Percentiles rank a stretch among this genome's conserved stretches.
phyloP scores from a whole-genome alignment of 192 early-diverging fungal genomes.

The Coemansia sp. region DNA sequence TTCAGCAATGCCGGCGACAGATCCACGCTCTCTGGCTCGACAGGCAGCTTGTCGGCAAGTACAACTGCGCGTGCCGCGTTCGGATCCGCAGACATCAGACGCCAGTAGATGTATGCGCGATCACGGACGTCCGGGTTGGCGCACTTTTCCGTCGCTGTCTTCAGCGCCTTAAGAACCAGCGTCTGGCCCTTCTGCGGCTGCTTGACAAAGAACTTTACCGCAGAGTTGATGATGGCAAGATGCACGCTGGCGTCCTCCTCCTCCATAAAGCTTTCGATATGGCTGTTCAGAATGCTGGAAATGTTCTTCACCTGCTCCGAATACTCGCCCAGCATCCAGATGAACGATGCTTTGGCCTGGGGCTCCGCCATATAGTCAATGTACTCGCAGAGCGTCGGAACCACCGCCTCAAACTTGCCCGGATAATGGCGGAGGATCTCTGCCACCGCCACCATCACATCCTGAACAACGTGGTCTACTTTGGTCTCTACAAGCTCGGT shows the following conservation, averaged over 20 bases:
- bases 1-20: constrained; percentile 78
- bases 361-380: constrained; percentile 88
- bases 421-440: constrained; percentile 97
- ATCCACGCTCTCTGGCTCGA: constrained; percentile 66
- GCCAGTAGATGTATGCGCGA: constrained; percentile 97
- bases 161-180: constrained; percentile 84
- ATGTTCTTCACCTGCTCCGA: constrained; percentile 87
- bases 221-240: constrained; percentile 85
- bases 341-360: constrained; percentile 84
- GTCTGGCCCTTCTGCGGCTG: constrained; percentile 82
- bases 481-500: constrained; percentile 89
- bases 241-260: constrained; percentile 88
- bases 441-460: constrained; percentile 88
- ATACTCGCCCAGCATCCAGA: constrained; percentile 98
- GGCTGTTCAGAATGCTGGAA: constrained; percentile 70
- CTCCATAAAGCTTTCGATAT: constrained; percentile 80
- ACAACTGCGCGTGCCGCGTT: constrained; percentile 91
- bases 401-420: constrained; percentile 78
- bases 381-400: constrained; percentile 86
- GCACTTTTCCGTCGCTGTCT: constrained; percentile 83
- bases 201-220: constrained; percentile 95
- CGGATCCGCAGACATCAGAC: constrained; percentile 91
- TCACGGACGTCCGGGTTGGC: constrained; percentile 97
- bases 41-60: constrained; percentile 85
- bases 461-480: constrained; percentile 90